phyloP scores from a whole-genome alignment of 768 basidiomycete species.

The Xanthoconium stramineum region DNA sequence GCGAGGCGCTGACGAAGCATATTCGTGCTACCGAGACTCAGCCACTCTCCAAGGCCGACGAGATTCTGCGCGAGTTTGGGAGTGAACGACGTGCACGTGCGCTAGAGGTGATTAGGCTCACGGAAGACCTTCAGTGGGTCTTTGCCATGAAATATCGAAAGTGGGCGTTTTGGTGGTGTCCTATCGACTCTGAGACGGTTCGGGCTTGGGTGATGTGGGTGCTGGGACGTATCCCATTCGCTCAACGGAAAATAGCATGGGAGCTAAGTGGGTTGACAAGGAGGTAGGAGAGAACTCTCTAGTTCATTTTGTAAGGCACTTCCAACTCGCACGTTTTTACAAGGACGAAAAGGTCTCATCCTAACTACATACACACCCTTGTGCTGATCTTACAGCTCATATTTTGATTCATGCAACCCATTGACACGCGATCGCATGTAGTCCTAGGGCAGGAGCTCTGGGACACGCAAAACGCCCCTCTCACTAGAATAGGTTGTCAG shows the following conservation, averaged over 20 bases:
- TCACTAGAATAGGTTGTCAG: conserved; percentile 42
- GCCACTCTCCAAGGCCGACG: conserved; percentile 22
- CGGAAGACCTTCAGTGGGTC: conserved; percentile 33
- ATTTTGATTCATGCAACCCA: conserved; percentile 19
- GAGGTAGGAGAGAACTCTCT: conserved; percentile 13
- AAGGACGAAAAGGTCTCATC: too few relatives aligned
- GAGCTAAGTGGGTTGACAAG: conserved; percentile 22
- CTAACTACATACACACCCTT: too few relatives aligned
- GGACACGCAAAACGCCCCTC: conserved; percentile 57
- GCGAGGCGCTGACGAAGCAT: conserved; percentile 38
- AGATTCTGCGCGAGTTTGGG: conserved; percentile 32
- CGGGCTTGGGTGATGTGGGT: conserved; percentile 25
- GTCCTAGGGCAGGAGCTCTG: conserved; percentile 59
- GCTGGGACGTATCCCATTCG: conserved; percentile 14
- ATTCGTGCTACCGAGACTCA: conserved; percentile 7
- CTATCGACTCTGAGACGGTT: conserved; percentile 23
- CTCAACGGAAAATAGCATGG: conserved; percentile 16
- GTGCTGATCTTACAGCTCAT: conserved; percentile 13
- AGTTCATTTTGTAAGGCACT: too few relatives aligned
- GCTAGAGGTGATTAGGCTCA: conserved; percentile 38
- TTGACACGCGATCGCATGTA: conserved; percentile 40
- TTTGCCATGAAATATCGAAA: conserved; percentile 21
- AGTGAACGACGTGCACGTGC: conserved; percentile 37
- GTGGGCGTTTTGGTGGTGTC: conserved; percentile 19
- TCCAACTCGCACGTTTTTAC: too few relatives aligned